These are phyloP conservation scores for Lentinula guzmanii DNA, from an alignment of 768 basidiomycete species.

Conservation along the genomic window DNA sequence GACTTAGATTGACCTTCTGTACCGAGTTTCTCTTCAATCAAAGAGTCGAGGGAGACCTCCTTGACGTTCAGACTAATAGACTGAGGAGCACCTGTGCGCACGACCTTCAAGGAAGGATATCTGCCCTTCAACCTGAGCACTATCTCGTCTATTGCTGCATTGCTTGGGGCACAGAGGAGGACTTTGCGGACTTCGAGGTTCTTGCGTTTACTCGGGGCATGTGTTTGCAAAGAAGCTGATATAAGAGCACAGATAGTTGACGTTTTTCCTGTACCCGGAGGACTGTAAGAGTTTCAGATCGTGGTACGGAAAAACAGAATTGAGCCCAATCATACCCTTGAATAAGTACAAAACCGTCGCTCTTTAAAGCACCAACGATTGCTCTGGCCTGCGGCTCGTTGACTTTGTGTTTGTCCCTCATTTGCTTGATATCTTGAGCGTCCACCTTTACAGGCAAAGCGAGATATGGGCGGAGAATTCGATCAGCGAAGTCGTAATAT, in stretches of 20 bases:
- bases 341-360: conserved; percentile 80
- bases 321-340: conserved; percentile 66
- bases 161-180: conserved; percentile 93
- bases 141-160: conserved; percentile 98
- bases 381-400: conserved; percentile 95
- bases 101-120: conserved; percentile 65
- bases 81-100: conserved; percentile 80
- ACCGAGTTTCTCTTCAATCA: conserved; percentile 75
- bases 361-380: conserved; percentile 67
- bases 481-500: conserved; percentile 72
- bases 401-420: conserved; percentile 66
- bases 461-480: conserved; percentile 65
- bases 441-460: conserved; percentile 40
- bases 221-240: conserved; percentile 67
- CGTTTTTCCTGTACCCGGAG: conserved; percentile 98
- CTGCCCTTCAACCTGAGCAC: conserved; percentile 78
- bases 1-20: conserved; percentile 28
- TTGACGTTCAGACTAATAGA: conserved; percentile 74
- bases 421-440: conserved; percentile 44
- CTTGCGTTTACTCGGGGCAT: conserved; percentile 46
- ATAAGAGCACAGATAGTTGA: conserved; percentile 97
- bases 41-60: conserved; percentile 80
- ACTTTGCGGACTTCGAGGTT: conserved; percentile 51
- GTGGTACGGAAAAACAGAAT: neutral
- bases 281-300: conserved; percentile 38